These are phyloP conservation scores for Meira miltonrushii DNA, from an alignment of 1,284 basidiomycete genomes.

Conservation along the genomic window DNA sequence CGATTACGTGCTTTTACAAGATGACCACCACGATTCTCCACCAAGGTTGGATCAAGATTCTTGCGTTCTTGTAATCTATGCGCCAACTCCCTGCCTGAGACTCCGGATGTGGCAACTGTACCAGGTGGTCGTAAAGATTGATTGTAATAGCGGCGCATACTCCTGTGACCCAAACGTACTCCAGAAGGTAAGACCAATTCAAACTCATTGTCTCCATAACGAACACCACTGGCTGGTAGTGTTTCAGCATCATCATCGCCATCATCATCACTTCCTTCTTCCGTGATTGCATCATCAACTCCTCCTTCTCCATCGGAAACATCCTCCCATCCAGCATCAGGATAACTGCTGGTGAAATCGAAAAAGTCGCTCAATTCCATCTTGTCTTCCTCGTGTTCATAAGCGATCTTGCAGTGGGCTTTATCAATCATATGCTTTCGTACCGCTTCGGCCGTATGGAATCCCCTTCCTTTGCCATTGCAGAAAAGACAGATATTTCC, in stretches of 20 bases:
- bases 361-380: conserved; percentile 90
- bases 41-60: conserved; percentile 6
- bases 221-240: conserved; percentile 12
- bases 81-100: conserved; percentile 4
- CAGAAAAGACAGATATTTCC: conserved; percentile 92
- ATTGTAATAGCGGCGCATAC: conserved; percentile 77
- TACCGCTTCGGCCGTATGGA: conserved; percentile 39
- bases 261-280: conserved; percentile 59
- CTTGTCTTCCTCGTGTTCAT: conserved; percentile 72
- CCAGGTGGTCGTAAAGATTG: conserved; percentile 57
- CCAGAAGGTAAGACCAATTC: conserved; percentile 95
- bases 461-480: conserved; percentile 42
- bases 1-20: conserved; percentile 62
- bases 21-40: conserved; percentile 34
- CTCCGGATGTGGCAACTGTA: not conserved
- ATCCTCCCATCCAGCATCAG: conserved; percentile 53
- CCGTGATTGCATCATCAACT: conserved; percentile 28
- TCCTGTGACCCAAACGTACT: conserved; percentile 82
- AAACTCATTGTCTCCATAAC: conserved; percentile 58
- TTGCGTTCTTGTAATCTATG: conserved; percentile 6
- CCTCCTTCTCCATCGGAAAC: conserved; percentile 47
- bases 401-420: conserved; percentile 87
- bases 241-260: conserved; percentile 57
- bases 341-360: conserved; percentile 79
- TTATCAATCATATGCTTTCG: conserved; percentile 51